Evolutionary conservation across 2,329 filamentous ascomycete genomes (phyloP), one percentile per base, ranked within the genome.

Genomic region (Aulographum hederae): DNA sequence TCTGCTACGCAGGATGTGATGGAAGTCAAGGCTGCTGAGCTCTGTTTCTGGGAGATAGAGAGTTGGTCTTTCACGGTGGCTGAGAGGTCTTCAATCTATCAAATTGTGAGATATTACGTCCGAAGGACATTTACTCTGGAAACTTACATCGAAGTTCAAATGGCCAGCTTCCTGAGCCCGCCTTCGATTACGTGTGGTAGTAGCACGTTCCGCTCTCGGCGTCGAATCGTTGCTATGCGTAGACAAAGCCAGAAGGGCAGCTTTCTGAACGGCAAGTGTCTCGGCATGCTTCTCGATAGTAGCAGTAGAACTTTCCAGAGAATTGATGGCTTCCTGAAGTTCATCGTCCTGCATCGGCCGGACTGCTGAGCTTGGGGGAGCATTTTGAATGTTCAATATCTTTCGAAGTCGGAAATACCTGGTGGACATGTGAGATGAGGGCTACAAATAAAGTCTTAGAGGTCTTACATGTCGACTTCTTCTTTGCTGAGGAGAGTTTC

Each of bases 211-310:
- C n/a, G n/a, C n/a, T n/a, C n/a, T n/a, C n/a, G n/a, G n/a, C n/a
- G n/a, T n/a, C n/a, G n/a, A n/a, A n/a, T n/a, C n/a, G n/a, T n/a
- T n/a, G n/a, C n/a, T n/a, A n/a, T n/a, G n/a, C n/a, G n/a, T n/a
- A n/a, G n/a, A n/a, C n/a, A n/a, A n/a, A n/a, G n/a, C n/a, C 59
- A 72, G 51, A 32, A 79, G 47, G 6, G 72, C 71, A 41, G 68
- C 63, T 37, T 69, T 67, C 47, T 81, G 75, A 31, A 64, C 58
- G 34, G 63, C 62, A 13, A 81, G 47, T 0, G 63, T 57, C 43
- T 71, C 67, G 18, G 64, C 72, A 44, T 80, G 75, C 47, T 66
- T 65, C 38, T 67, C 60, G 18, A 80, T 76, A 13, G 63, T 64
- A 13, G 61, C 61, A 1, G 76, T 79, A 2, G 75, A 78, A 23